These are phyloP conservation scores for Cutaneotrichosporon dermatis DNA, from an alignment of 1,284 basidiomycete genomes.

Conservation along the genomic window DNA sequence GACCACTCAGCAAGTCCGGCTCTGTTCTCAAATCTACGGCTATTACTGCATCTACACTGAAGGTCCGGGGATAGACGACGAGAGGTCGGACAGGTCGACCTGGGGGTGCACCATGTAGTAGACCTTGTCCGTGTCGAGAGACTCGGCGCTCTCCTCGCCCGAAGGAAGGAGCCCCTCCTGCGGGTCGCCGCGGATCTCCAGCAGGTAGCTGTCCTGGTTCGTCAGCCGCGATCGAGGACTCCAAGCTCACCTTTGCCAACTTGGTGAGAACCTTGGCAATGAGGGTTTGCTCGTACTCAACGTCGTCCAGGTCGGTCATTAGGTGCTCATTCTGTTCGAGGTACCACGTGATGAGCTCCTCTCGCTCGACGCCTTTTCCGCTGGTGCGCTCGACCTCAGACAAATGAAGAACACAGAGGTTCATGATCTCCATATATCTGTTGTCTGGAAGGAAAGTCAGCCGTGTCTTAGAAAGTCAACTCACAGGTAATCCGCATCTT, in stretches of 20 bases:
- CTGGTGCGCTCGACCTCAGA: slow-evolving; percentile 70
- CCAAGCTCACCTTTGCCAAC: slow-evolving; percentile 58
- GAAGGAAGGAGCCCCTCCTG: slow-evolving; percentile 67
- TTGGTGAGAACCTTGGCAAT: slow-evolving; percentile 84
- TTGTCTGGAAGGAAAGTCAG: slow-evolving; percentile 56
- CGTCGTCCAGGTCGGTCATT: slow-evolving; percentile 75
- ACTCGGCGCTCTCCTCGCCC: slow-evolving; percentile 31
- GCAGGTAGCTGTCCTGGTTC: slow-evolving; percentile 70
- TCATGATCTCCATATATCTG: slow-evolving; percentile 86
- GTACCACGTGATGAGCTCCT: slow-evolving; percentile 95
- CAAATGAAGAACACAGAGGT: slow-evolving; percentile 69
- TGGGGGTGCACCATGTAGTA: slow-evolving; percentile 49
- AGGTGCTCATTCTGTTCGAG: slow-evolving; percentile 82
- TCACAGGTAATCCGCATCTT: slow-evolving; percentile 77
- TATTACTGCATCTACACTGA: not conserved
- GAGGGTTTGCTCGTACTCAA: slow-evolving; percentile 88
- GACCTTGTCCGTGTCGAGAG: slow-evolving; percentile 32
- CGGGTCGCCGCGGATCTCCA: slow-evolving; percentile 76
- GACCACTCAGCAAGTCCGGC: not conserved
- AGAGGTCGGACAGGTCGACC: slow-evolving; percentile 47
- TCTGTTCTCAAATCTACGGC: not conserved
- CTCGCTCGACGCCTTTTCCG: slow-evolving; percentile 72
- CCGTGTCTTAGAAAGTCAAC: no score
- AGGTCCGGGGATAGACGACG: slow-evolving; percentile 32
- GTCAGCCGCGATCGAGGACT: not conserved